These are phyloP conservation scores for Candolleomyces eurysporus DNA, from an alignment of 768 basidiomycete species.

Conservation along the genomic window DNA sequence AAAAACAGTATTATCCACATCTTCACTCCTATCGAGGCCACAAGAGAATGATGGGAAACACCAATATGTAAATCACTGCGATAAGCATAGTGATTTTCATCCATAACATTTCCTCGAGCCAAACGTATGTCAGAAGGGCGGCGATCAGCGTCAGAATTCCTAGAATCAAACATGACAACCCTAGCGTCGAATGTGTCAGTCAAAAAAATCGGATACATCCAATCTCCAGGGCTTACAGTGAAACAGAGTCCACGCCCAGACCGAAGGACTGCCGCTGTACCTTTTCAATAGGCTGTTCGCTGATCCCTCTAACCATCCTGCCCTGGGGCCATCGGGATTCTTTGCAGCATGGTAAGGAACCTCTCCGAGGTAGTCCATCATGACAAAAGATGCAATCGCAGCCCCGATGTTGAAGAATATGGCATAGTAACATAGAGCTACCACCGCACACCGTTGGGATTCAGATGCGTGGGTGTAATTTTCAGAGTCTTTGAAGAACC, in stretches of 20 bases:
- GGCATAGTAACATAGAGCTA: constrained; percentile 9
- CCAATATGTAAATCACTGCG: not conserved
- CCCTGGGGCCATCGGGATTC: not conserved
- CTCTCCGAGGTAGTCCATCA: constrained; percentile 13
- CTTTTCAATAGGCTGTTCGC: not conserved
- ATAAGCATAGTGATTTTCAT: not conserved
- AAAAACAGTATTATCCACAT: too few species aligned
- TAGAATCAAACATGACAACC: not conserved
- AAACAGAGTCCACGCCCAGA: not conserved
- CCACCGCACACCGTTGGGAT: not conserved
- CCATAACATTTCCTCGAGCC: not conserved
- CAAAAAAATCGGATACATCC: not conserved
- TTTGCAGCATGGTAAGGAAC: constrained; percentile 4
- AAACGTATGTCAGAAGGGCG: not conserved
- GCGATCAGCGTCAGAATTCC: not conserved
- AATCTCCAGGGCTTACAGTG: not conserved
- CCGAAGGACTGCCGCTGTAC: not conserved
- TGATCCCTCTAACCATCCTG: not conserved
- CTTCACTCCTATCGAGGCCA: not conserved
- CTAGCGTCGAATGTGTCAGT: not conserved
- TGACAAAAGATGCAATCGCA: constrained; percentile 11
- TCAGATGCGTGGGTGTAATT: not conserved
- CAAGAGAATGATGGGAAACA: not conserved
- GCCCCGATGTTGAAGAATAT: constrained; percentile 11
- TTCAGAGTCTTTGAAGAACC: not conserved